Evolutionary conservation across 139 green algal species (phyloP).

Genomic region (Chlorella ohadii): DNA sequence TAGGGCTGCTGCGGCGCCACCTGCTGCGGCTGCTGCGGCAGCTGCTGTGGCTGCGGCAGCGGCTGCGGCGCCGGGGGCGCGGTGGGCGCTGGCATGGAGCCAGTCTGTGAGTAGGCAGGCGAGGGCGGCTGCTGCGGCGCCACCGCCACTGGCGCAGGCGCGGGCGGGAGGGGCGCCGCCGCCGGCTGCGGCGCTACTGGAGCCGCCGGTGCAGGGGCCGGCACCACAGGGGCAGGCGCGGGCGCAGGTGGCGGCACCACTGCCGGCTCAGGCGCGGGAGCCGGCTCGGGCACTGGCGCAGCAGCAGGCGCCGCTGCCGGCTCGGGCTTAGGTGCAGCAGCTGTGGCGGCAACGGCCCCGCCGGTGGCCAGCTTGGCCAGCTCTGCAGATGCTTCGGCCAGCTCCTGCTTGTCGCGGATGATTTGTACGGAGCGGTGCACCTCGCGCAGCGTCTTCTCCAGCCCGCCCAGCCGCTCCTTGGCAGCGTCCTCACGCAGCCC

Average conservation of each 20-base stretch:
- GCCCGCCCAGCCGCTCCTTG: conserved; percentile 43
- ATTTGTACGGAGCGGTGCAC: conserved; percentile 58
- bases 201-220: conserved; percentile 5
- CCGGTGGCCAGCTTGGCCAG: conserved; percentile 53
- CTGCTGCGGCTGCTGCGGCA: not conserved
- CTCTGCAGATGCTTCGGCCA: conserved; percentile 61
- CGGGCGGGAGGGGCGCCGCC: not conserved
- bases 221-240: not conserved
- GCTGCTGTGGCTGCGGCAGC: not conserved
- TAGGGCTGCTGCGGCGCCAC: not conserved
- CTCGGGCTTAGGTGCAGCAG: not conserved
- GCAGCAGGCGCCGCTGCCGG: not conserved
- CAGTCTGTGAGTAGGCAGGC: not conserved
- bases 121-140: not conserved
- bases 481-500: conserved; percentile 41
- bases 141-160: not conserved
- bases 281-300: not conserved
- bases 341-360: not conserved
- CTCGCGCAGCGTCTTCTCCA: conserved; percentile 58
- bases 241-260: not conserved
- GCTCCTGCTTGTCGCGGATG: conserved; percentile 64
- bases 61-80: conserved; percentile 13
- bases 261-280: not conserved
- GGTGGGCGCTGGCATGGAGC: not conserved
- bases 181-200: not conserved